Percentiles rank a stretch among this genome's conserved stretches.
Evolutionary conservation across 495 filamentous ascomycete genomes (phyloP).

Genomic region (Aspergillus cristatus): DNA sequence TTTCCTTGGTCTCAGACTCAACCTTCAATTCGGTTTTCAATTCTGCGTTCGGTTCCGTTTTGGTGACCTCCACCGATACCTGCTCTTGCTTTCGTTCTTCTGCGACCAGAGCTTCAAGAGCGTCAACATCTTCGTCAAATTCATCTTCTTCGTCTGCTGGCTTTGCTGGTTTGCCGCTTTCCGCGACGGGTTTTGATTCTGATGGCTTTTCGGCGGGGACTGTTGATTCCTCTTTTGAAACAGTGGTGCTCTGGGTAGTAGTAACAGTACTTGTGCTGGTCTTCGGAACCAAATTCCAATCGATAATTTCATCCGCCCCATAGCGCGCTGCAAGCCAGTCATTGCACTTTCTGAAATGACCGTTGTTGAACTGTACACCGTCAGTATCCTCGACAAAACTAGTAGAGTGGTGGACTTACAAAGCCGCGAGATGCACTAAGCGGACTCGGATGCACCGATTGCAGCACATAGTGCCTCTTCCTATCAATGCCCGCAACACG

Average conservation of each 20-base stretch:
- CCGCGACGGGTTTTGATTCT: neutral
- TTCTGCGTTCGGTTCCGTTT: neutral
- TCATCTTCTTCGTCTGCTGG: conserved; percentile 17
- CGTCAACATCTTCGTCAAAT: conserved; percentile 33
- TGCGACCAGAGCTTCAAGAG: conserved; percentile 30
- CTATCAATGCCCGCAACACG: conserved; percentile 61
- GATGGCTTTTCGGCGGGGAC: conserved; percentile 1
- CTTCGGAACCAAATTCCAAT: conserved; percentile 64
- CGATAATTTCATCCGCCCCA: conserved; percentile 67
- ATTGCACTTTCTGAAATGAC: conserved; percentile 82
- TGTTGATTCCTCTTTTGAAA: conserved; percentile 12
- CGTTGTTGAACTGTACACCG: conserved; percentile 79
- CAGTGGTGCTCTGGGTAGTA: conserved; percentile 7
- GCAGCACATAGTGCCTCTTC: conserved; percentile 66
- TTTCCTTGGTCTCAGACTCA: no score
- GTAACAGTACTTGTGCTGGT: conserved; percentile 9
- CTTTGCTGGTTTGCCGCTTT: conserved; percentile 1
- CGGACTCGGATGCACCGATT: conserved; percentile 85
- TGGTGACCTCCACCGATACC: neutral
- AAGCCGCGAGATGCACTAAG: conserved; percentile 73
- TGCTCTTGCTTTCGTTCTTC: conserved; percentile 6
- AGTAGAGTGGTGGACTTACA: no score
- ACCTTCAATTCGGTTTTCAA: neutral
- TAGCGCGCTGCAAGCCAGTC: conserved; percentile 76
- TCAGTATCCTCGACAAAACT: neutral